Conservation (phyloP, 2,329 filamentous ascomycete genomes). For the Diaporthe citrichinensis region DNA sequence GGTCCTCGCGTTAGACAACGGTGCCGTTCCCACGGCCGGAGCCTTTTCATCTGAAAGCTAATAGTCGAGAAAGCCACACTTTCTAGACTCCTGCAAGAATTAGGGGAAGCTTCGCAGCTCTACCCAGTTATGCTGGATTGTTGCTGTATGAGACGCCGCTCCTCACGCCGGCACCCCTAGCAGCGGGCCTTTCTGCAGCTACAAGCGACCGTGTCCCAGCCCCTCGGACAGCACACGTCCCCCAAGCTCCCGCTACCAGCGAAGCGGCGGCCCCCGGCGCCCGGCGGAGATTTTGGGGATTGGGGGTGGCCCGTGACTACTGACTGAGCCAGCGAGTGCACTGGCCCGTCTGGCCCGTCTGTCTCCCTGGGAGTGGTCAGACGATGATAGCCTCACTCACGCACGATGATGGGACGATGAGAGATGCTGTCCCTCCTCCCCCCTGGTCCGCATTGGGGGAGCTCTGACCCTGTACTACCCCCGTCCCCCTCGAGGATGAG, state of each 20-base stretch:
- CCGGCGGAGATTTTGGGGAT: conserved; percentile 53
- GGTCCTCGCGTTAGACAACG: conserved; percentile 46
- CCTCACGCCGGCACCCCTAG: conserved; percentile 19
- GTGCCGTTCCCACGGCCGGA: conserved; percentile 39
- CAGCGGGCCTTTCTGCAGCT: conserved; percentile 40
- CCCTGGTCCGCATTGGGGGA: conserved; percentile 16
- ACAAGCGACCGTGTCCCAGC: conserved; percentile 48
- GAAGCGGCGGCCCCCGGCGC: conserved; percentile 49
- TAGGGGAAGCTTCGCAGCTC: not conserved
- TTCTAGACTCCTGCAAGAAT: conserved; percentile 2
- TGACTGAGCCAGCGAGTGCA: conserved; percentile 48
- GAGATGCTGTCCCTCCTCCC: not conserved
- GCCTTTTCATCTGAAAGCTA: conserved; percentile 18
- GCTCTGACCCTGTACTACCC: conserved; percentile 18
- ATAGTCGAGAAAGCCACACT: not conserved
- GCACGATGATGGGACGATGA: conserved; percentile 26
- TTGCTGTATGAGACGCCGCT: not conserved
- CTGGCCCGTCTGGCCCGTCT: not conserved
- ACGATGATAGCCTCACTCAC: conserved; percentile 32
- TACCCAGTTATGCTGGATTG: not conserved
- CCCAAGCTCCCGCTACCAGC: conserved; percentile 49
- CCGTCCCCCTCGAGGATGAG: not conserved
- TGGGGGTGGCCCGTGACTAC: conserved; percentile 54
- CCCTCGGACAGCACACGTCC: conserved; percentile 49
- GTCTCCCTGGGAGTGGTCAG: not conserved